phyloP scores from a whole-genome alignment of 2,329 filamentous ascomycete genomes.

The Scleromitrula shiraiana region DNA sequence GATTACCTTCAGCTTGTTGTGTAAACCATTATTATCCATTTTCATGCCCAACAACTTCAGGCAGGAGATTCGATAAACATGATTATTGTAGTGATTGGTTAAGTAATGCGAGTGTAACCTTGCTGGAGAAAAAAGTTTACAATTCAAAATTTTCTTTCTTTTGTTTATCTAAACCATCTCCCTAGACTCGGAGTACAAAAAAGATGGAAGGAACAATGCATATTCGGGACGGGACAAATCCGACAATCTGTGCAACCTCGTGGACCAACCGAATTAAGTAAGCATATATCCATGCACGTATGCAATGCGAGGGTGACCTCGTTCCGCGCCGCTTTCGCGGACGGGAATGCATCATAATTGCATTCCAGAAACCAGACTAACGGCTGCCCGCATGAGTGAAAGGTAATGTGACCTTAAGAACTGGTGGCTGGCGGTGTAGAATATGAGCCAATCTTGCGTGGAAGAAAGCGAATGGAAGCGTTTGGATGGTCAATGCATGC shows the following conservation, averaged over 20 bases:
- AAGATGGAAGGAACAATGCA: slow-evolving; percentile 1
- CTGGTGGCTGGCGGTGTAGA: slow-evolving; percentile 17
- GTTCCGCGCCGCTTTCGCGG: slow-evolving; percentile 25
- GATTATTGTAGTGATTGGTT: too few relatives aligned
- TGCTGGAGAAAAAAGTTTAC: too few relatives aligned
- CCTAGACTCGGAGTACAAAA: neutral
- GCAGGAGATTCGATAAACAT: too few relatives aligned
- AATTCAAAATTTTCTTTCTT: too few relatives aligned
- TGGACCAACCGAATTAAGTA: neutral
- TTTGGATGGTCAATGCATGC: slow-evolving; percentile 17
- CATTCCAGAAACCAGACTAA: slow-evolving; percentile 18
- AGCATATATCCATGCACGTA: slow-evolving; percentile 2
- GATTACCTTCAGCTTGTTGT: neutral
- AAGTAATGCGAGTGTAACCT: too few relatives aligned
- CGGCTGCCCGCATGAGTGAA: slow-evolving; percentile 24
- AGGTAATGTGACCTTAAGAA: slow-evolving; percentile 22
- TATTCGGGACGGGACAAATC: slow-evolving; percentile 3
- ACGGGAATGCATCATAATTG: slow-evolving; percentile 21
- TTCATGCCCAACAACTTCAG: neutral
- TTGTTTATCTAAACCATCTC: too few relatives aligned
- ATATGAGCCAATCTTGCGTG: neutral
- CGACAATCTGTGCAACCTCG: neutral
- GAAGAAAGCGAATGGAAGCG: neutral
- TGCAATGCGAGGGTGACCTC: slow-evolving; percentile 11
- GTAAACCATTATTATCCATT: neutral